Conservation (phyloP, 1,284 basidiomycete genomes). For the Pholiota adiposa region DNA sequence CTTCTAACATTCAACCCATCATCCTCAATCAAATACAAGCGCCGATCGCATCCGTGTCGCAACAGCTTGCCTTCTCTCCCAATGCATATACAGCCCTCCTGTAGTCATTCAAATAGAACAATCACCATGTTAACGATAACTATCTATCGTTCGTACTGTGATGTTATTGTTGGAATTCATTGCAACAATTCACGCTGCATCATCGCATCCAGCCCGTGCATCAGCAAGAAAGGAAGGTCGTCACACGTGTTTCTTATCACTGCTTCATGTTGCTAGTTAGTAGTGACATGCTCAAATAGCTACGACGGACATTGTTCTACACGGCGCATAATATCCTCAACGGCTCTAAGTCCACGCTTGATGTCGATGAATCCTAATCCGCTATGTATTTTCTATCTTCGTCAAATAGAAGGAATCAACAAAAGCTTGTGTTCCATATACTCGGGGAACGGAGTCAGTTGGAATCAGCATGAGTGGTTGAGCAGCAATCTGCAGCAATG, state of each 20-base stretch:
- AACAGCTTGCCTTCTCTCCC: background rate
- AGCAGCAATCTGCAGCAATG: slow-evolving; percentile 7
- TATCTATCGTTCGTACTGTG: background rate
- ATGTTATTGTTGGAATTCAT: background rate
- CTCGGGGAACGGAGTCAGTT: slow-evolving; percentile 4
- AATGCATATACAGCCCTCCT: background rate
- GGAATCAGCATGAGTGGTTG: background rate
- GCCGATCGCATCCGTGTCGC: background rate
- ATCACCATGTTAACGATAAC: background rate
- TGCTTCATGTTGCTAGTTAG: background rate
- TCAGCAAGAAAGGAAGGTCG: background rate
- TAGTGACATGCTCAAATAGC: background rate
- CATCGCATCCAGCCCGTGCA: background rate
- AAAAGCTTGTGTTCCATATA: slow-evolving; percentile 3
- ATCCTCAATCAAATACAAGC: slow-evolving; percentile 11
- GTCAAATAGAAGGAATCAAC: background rate
- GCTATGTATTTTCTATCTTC: background rate
- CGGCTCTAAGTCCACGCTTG: background rate
- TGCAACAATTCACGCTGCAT: background rate
- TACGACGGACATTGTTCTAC: background rate
- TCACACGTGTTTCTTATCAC: background rate
- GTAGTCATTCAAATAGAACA: background rate
- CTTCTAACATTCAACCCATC: background rate
- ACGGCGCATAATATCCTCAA: slow-evolving; percentile 1
- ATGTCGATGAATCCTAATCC: background rate